Base-by-base conservation (phyloP, 176 grass and related monocot species). In the barley (Hordeum vulgare) region DNA sequence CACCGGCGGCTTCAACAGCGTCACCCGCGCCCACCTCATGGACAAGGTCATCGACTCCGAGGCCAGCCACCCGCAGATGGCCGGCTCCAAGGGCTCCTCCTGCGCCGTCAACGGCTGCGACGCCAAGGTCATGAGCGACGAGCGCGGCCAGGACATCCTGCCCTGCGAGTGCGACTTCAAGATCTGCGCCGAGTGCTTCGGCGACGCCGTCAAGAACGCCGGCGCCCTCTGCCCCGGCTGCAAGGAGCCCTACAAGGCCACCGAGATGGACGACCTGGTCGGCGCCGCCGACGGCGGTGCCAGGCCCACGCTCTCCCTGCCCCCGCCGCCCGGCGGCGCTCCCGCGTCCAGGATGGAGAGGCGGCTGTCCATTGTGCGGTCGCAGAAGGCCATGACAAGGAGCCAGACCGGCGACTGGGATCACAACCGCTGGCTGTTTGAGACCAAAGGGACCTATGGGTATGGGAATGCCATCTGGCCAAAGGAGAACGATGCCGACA, bases 381-480 rank as follows among this genome's bases (percentile, higher is more conserved):
- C 93, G 0, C 88, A 90, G 83, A 96, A 93, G 81, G 85, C 90
- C 9, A 90, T 99, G 96, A 94, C 85, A 0, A 88, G 88, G 81
- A 96, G 91, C 78, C 96, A 99, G 84, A 99, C 96, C 3, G 83
- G 89, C 9, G 93, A 99, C 15, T 99, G 93, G 93, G 96, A 99
- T 83, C 93, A 99, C 42, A 96, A 95, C 35, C 85, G 93, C 5
- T 99, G 96, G 96, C 74, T 99, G 2, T 99, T 99, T 17, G 96
- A 99, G 87, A 99, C 96, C 2, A 99, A 99, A 61, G 96, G 96
- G 0, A 99, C 96, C 0, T 99, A 99, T 74, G 96, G 96, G 2
- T 99, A 96, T n/a, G 96, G 96, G 20, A 99, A 99, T 85, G 96
- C 96, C 3, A 99, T 99, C 18, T 99, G 96, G 96, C 91, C 96